Evolutionary conservation across 805 yeast genomes (phyloP).

Genomic region (Tetrapisispora arboricola): DNA sequence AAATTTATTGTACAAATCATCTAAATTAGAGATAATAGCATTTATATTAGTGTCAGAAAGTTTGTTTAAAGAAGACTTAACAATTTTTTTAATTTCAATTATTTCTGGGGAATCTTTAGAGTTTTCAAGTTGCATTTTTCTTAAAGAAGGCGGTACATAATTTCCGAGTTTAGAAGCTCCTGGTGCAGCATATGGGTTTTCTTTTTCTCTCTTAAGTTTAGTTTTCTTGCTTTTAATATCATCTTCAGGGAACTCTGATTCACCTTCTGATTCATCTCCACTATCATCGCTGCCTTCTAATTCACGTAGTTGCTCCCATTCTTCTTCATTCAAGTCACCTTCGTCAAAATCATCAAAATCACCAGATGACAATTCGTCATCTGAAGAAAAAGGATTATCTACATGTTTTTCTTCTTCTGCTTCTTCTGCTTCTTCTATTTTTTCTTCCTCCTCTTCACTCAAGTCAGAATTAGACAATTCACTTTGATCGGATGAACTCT

Average conservation of each 20-base stretch:
- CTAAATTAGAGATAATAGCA: slow-evolving; percentile 59
- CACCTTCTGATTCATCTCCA: slow-evolving; percentile 15
- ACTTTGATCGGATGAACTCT: no score
- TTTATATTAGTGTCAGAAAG: slow-evolving; percentile 80
- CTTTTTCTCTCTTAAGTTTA: slow-evolving; percentile 30
- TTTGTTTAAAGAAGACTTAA: slow-evolving; percentile 79
- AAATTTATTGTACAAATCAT: slow-evolving; percentile 48
- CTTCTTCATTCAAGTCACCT: slow-evolving; percentile 30
- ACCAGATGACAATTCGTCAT: slow-evolving; percentile 34
- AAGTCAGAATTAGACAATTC: no score
- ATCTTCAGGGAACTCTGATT: slow-evolving; percentile 22
- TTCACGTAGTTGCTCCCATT: slow-evolving; percentile 25
- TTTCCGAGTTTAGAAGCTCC: slow-evolving; percentile 30
- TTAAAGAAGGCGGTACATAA: slow-evolving; percentile 82
- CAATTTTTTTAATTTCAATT: slow-evolving; percentile 42
- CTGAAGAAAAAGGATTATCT: slow-evolving; percentile 31
- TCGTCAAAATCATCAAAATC: slow-evolving; percentile 37
- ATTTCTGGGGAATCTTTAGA: slow-evolving; percentile 38
- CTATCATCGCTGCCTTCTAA: slow-evolving; percentile 17
- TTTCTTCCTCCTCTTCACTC: background rate
- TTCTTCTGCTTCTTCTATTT: slow-evolving; percentile 16
- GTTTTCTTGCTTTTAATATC: slow-evolving; percentile 26
- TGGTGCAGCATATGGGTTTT: slow-evolving; percentile 72
- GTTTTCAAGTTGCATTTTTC: slow-evolving; percentile 39
- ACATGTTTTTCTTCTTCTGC: slow-evolving; percentile 23